Conservation (phyloP, 768 basidiomycete species). For the Tricholoma terreum region DNA sequence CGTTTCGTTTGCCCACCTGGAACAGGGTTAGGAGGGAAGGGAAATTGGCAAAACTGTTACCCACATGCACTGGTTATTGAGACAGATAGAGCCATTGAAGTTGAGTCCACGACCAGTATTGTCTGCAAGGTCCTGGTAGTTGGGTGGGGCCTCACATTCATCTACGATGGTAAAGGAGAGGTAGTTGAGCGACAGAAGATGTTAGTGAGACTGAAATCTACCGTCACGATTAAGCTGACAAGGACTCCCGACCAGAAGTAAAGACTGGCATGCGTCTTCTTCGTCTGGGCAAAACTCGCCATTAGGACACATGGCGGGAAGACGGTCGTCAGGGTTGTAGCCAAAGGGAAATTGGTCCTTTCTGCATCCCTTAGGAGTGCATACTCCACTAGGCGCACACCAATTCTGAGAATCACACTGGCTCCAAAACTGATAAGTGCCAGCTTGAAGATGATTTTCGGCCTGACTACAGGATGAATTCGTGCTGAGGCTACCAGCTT, state of each 20-base stretch:
- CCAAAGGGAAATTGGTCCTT: slow-evolving; percentile 78
- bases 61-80: slow-evolving; percentile 82
- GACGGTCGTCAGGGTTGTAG: slow-evolving; percentile 37
- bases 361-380: slow-evolving; percentile 66
- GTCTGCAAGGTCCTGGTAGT: slow-evolving; percentile 62
- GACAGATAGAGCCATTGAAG: slow-evolving; percentile 79
- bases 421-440: slow-evolving; percentile 76
- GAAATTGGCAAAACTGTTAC: slow-evolving; percentile 22
- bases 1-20: slow-evolving; percentile 78
- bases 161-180: slow-evolving; percentile 42
- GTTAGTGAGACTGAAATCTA: slow-evolving; percentile 26
- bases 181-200: not conserved
- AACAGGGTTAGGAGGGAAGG: not conserved
- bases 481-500: slow-evolving; percentile 45
- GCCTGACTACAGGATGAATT: slow-evolving; percentile 47
- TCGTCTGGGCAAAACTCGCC: slow-evolving; percentile 86
- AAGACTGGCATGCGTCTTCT: slow-evolving; percentile 59
- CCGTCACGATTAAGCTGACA: slow-evolving; percentile 91
- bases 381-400: slow-evolving; percentile 55
- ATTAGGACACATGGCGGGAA: slow-evolving; percentile 60
- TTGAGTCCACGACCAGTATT: slow-evolving; percentile 64
- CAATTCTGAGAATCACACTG: slow-evolving; percentile 74
- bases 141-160: slow-evolving; percentile 69
- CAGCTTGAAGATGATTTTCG: slow-evolving; percentile 66
- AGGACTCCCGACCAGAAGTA: slow-evolving; percentile 57